phyloP scores from a whole-genome alignment of 2,329 filamentous ascomycete genomes.

The Calonectria ilicicola region DNA sequence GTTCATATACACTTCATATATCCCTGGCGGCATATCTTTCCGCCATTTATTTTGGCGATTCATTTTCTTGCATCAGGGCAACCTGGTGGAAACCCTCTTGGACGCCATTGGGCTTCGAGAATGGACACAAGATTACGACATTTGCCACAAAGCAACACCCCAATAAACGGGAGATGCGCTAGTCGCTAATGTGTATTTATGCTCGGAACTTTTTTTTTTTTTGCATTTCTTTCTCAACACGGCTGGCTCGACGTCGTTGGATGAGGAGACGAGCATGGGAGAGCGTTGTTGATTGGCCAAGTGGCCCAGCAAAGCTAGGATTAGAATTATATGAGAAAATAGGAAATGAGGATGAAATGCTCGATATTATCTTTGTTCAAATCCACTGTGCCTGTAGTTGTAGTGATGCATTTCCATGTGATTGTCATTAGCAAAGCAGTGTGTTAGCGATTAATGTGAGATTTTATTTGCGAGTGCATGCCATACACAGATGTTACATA shows the following conservation, averaged over 20 bases:
- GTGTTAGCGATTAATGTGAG: not conserved
- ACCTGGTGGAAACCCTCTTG: constrained; percentile 26
- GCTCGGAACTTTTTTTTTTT: constrained; percentile 35
- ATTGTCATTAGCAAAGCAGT: not conserved
- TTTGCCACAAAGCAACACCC: constrained; percentile 26
- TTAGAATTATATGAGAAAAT: constrained; percentile 38
- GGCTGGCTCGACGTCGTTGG: constrained; percentile 39
- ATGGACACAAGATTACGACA: constrained; percentile 31
- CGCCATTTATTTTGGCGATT: constrained; percentile 31
- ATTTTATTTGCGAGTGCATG: not conserved
- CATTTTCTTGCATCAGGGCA: constrained; percentile 27
- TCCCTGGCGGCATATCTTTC: constrained; percentile 31
- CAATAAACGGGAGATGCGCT: constrained; percentile 30
- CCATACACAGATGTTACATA: too few relatives aligned
- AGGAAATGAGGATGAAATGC: constrained; percentile 38
- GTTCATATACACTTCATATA: constrained; percentile 42
- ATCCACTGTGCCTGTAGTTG: not conserved
- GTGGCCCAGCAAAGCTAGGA: constrained; percentile 27
- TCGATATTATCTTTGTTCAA: constrained; percentile 4
- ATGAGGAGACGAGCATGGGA: constrained; percentile 30
- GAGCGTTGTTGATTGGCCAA: constrained; percentile 25
- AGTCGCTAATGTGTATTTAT: constrained; percentile 46
- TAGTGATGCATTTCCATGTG: not conserved
- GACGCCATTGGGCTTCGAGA: constrained; percentile 15
- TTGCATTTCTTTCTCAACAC: constrained; percentile 38